phyloP scores from a whole-genome alignment of 2,329 filamentous ascomycete species.

The Paradendryphiella salina region DNA sequence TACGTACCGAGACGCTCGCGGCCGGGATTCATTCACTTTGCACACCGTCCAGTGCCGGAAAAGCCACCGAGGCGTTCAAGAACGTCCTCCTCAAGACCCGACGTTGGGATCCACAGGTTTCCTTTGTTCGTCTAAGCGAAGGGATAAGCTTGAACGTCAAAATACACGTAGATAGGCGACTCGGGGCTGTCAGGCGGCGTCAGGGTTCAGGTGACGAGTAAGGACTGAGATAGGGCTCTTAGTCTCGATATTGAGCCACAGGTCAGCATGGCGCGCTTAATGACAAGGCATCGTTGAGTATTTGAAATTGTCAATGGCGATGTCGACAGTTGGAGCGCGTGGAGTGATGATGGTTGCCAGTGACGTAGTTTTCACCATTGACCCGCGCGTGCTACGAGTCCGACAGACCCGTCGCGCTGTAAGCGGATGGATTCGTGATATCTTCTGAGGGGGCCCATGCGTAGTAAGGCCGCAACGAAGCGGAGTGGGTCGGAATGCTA shows the following conservation, averaged over 20 bases:
- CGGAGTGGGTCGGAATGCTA: slow-evolving; percentile 12
- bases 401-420: slow-evolving; percentile 2
- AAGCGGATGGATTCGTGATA: neutral
- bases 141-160: neutral
- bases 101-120: slow-evolving; percentile 1
- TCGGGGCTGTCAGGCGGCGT: slow-evolving; percentile 10
- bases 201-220: slow-evolving; percentile 24
- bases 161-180: slow-evolving; percentile 5
- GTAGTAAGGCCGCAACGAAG: slow-evolving; percentile 6
- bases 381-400: neutral
- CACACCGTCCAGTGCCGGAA: neutral
- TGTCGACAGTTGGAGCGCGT: neutral
- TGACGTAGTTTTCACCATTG: slow-evolving; percentile 2
- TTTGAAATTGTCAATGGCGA: neutral
- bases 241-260: slow-evolving; percentile 35
- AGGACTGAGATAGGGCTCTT: slow-evolving; percentile 30
- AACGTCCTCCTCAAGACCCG: slow-evolving; percentile 1
- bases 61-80: slow-evolving; percentile 2
- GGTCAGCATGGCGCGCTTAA: slow-evolving; percentile 8
- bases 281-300: neutral
- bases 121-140: slow-evolving; percentile 1
- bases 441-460: slow-evolving; percentile 2
- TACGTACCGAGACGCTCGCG: neutral
- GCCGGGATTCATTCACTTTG: neutral
- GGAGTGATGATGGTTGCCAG: neutral